Conservation (phyloP, 2,329 filamentous ascomycete species). For the Hypoxylon sp. region DNA sequence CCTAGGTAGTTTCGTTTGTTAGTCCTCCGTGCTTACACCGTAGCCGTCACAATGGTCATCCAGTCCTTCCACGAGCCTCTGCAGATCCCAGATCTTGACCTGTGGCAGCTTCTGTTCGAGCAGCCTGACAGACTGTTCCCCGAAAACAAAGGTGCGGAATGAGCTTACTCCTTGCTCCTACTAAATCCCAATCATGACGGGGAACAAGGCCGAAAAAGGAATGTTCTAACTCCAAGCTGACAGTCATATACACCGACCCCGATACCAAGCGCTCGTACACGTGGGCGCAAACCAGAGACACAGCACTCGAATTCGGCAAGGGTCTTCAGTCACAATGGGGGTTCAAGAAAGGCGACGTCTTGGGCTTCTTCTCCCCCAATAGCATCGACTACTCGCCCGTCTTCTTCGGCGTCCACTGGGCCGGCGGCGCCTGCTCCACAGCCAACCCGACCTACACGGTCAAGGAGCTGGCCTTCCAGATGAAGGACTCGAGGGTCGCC, state of each 20-base stretch:
- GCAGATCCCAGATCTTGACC: conserved; percentile 75
- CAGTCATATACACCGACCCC: conserved; percentile 68
- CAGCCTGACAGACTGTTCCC: conserved; percentile 69
- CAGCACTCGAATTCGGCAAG: conserved; percentile 78
- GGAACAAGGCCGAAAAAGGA: neutral
- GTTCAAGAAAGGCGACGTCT: conserved; percentile 84
- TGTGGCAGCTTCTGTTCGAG: conserved; percentile 83
- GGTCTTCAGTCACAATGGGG: conserved; percentile 77
- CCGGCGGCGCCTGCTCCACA: conserved; percentile 81
- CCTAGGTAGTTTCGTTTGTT: neutral
- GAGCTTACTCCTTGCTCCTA: conserved; percentile 35
- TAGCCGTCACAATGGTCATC: conserved; percentile 67
- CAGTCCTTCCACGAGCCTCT: conserved; percentile 70
- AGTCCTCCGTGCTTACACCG: neutral
- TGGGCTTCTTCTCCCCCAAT: conserved; percentile 86
- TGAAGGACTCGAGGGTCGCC: conserved; percentile 79
- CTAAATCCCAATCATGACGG: neutral
- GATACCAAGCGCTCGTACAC: conserved; percentile 75
- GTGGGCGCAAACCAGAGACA: conserved; percentile 69
- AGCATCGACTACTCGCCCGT: conserved; percentile 81
- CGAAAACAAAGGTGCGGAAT: conserved; percentile 74
- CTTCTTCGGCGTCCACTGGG: conserved; percentile 83
- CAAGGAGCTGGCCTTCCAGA: conserved; percentile 83
- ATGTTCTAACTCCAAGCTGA: conserved; percentile 1
- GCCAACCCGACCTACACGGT: conserved; percentile 88